Base-by-base conservation (phyloP, 2,329 filamentous ascomycete genomes). In the Cryphonectria radicalis region DNA sequence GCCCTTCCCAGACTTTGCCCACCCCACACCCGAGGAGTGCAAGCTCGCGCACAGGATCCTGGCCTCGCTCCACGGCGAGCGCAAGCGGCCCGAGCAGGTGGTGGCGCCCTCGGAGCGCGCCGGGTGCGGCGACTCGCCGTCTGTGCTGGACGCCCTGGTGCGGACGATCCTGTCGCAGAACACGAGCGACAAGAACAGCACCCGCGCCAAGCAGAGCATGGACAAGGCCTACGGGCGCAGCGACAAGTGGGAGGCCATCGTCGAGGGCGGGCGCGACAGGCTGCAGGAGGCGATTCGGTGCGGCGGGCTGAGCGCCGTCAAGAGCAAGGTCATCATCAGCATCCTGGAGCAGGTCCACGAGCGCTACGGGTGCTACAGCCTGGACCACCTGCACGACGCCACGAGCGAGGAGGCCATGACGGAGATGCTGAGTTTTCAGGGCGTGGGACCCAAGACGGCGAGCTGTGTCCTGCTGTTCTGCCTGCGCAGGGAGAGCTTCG, bases 251-350 rank as follows among this genome's bases (percentile, higher is more conserved):
- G 80, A 79, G 0, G 79, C 76, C 53, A 83, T 86, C 66, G 82
- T 76, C 6, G 73, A 72, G 1, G 84, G 83, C 50, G 83, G 84
- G 0, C 78, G 78, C 59, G 73, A 77, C 19, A 80, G 79, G 74
- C 78, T 86, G 7, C 80, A 84, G 72, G 84, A 89, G 75, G 88
- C 92, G 0, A 94, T 95, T 76, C 89, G 89, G 78, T 85, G 85
- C 35, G 93, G 93, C 42, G 93, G 93, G 0, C 83, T 95, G 1
- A 91, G 90, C 19, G 87, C 87, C 50, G 84, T 88, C n/a, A 96
- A 95, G 80, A 92, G 89, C 77, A 90, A 88, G 71, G 89, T 90
- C 75, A 93, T 95, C 75, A 88, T 94, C 74, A 80, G 82, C 50
- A 91, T 94, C 68, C 82, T 95, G 76, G 82, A 86, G 64, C 90